Evolutionary conservation across 371 early-diverging fungal species (phyloP).

Genomic region (Sporodiniella umbellata): DNA sequence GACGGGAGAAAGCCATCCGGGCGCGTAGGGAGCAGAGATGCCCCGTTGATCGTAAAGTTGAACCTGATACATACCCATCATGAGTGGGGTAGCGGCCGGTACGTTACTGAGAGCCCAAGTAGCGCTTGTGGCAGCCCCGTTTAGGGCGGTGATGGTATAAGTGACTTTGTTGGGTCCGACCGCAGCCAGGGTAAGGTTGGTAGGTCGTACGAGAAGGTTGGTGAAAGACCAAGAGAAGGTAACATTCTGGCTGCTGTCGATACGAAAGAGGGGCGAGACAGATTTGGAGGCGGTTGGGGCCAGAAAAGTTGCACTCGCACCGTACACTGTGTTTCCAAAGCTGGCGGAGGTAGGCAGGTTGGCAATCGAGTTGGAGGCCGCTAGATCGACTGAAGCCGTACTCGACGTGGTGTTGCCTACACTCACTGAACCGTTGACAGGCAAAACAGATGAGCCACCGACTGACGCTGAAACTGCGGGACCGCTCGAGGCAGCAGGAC

Average conservation of each 20-base stretch:
- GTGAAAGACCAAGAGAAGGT: slow-evolving; percentile 44
- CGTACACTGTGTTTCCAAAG: slow-evolving; percentile 34
- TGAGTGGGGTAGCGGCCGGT: slow-evolving; percentile 37
- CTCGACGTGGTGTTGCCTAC: not conserved
- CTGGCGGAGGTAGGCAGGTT: slow-evolving; percentile 39
- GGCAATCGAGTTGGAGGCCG: slow-evolving; percentile 9
- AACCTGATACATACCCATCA: slow-evolving; percentile 43
- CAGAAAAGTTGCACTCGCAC: slow-evolving; percentile 32
- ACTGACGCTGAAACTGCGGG: not conserved
- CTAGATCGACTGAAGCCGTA: not conserved
- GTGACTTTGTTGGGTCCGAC: slow-evolving; percentile 36
- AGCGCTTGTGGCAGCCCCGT: slow-evolving; percentile 38
- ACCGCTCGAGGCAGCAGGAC: too few relatives aligned
- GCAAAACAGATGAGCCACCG: not conserved
- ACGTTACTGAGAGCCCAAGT: slow-evolving; percentile 43
- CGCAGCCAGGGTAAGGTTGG: slow-evolving; percentile 43
- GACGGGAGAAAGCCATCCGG: slow-evolving; percentile 40
- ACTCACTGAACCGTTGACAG: not conserved
- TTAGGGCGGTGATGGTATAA: slow-evolving; percentile 36
- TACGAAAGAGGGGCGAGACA: slow-evolving; percentile 40
- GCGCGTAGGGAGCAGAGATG: slow-evolving; percentile 22
- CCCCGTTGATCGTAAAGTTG: slow-evolving; percentile 50
- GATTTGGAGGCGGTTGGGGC: slow-evolving; percentile 44
- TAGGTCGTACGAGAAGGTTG: slow-evolving; percentile 37
- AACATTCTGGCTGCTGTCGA: slow-evolving; percentile 38